Evolutionary conservation across 1,284 basidiomycete genomes (phyloP), one percentile per base, ranked within the genome.

Genomic region (Cryptococcus hybrid): DNA sequence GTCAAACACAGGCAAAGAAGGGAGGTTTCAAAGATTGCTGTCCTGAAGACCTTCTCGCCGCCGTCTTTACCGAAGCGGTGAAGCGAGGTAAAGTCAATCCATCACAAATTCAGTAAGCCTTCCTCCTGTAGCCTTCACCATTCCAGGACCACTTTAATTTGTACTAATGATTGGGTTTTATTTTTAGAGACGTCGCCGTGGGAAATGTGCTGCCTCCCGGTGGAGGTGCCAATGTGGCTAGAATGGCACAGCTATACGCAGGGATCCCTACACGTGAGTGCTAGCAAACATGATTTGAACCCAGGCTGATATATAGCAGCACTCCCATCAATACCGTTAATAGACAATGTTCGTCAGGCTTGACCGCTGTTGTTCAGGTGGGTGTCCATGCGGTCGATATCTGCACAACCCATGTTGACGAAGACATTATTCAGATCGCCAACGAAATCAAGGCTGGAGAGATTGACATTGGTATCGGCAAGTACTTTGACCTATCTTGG

Each of bases 161-260:
- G 30, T 30, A 30, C 56, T 61, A 85, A 95, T 79, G 89, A 82
- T 83, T 58, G 82, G 7, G 35, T 37, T 5, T 12, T 35, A 13
- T 49, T 4, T 24, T 8, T 63, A 91, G 95, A 67, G 92, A 94
- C 73, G 84, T 95, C 68, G 84, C 86, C 3, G 93, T 97, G 57
- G 94, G 95, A 51, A 98, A 93, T 74, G 95, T 97, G 48, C 86
- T 98, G 36, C 91, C 92, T 13, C 85, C 94, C 11, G 91, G 88
- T 47, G 92, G 94, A 69, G 95, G 94, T 56, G 92, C 94, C 5
- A 85, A 79, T 51, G 86, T 86, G 12, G 92, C 93, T n/a, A 87
- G 95, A 63, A 96, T 97, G 92, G 95, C 94, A 37, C 86, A 88
- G 49, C 84, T 99, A 47, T 86, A 89, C 76, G 89, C 95, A 58